Conservation (phyloP, 2,329 filamentous ascomycete species). For the Corniculantispora saksenae region DNA sequence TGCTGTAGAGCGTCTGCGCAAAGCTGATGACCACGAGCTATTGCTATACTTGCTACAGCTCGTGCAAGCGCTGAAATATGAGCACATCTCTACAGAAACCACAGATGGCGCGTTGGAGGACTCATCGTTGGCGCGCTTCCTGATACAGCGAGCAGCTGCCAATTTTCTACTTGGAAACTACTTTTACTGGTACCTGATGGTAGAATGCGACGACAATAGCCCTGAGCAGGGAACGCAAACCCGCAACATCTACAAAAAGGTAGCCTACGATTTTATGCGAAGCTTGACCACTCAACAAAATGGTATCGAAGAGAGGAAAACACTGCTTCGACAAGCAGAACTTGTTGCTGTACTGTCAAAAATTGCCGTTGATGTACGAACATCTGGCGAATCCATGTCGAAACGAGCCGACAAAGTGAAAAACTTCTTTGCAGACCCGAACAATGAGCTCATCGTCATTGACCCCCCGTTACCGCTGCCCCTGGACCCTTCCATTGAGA, state of each 20-base stretch:
- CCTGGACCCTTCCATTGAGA: conserved; percentile 78
- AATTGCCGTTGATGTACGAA: conserved; percentile 85
- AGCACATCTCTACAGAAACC: conserved; percentile 67
- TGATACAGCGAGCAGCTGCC: conserved; percentile 82
- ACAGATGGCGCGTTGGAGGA: conserved; percentile 63
- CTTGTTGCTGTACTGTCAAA: conserved; percentile 84
- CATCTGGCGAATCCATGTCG: conserved; percentile 73
- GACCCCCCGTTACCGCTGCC: conserved; percentile 86
- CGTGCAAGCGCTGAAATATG: conserved; percentile 94
- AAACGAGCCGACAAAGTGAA: conserved; percentile 85
- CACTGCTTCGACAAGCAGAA: conserved; percentile 83
- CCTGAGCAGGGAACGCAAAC: conserved; percentile 73
- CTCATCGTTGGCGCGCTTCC: conserved; percentile 84
- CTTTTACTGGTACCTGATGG: conserved; percentile 98
- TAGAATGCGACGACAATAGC: conserved; percentile 87
- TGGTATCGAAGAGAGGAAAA: conserved; percentile 73
- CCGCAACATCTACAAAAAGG: conserved; percentile 84
- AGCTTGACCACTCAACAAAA: conserved; percentile 73
- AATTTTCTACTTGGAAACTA: conserved; percentile 94
- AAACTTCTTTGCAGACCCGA: conserved; percentile 80
- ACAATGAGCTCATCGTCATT: conserved; percentile 82
- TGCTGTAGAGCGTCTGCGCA: conserved; percentile 86
- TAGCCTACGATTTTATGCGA: conserved; percentile 95
- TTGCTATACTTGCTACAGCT: conserved; percentile 89
- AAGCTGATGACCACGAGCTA: conserved; percentile 89